These are phyloP conservation scores for Alternaria sp. DNA, from an alignment of 2,329 filamentous ascomycete species.

Conservation along the genomic window DNA sequence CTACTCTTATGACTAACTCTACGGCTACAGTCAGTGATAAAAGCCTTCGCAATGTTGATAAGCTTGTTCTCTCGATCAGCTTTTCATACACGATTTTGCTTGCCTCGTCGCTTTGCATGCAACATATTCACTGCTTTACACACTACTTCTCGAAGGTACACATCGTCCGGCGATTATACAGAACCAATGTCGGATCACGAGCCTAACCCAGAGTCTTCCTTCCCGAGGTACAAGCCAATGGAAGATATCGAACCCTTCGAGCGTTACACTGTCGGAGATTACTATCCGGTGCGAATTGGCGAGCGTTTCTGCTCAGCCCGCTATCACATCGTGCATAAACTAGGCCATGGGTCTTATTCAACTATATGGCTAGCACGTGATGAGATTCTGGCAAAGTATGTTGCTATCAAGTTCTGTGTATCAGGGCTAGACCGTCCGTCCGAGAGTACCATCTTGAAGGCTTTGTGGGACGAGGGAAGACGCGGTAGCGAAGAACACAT, in stretches of 20 bases:
- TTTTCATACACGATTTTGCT: too few species aligned
- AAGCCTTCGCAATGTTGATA: too few species aligned
- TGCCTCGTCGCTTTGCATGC: neutral
- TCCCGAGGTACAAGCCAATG: neutral
- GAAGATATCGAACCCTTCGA: conserved; percentile 12
- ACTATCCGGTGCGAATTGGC: neutral
- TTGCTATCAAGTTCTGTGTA: conserved; percentile 15
- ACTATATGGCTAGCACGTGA: neutral
- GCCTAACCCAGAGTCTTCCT: neutral
- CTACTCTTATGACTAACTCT: too few species aligned
- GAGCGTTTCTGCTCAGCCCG: neutral
- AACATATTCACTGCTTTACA: neutral
- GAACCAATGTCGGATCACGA: neutral
- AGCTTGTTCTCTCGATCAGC: too few species aligned
- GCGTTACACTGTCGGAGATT: neutral
- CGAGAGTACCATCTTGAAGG: conserved; percentile 9
- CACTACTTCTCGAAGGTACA: neutral
- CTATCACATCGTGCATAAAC: neutral
- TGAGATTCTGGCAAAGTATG: neutral
- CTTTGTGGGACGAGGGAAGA: conserved; percentile 1
- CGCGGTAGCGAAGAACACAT: neutral
- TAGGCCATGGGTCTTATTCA: neutral
- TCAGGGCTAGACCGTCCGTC: conserved; percentile 3
- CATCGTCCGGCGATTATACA: neutral
- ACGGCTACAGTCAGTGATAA: too few species aligned